Conservation (phyloP, 139 green algal genomes). For the Yamagishiella unicocca region DNA sequence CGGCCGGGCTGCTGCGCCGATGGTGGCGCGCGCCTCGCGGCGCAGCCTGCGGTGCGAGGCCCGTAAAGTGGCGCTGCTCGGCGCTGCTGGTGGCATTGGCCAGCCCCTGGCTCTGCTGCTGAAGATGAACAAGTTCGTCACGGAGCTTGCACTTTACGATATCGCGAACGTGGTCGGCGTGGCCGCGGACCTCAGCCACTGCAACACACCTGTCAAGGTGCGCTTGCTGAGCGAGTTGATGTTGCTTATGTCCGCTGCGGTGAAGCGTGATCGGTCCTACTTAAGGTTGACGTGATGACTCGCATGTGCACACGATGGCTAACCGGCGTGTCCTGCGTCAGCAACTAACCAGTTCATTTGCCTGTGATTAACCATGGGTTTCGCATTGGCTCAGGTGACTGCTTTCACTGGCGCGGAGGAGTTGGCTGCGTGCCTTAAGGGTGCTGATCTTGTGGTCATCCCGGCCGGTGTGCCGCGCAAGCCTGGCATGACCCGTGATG, state of each 20-base stretch:
- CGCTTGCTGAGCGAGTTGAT: not conserved
- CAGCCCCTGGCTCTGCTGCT: conserved; percentile 91
- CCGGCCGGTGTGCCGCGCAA: conserved; percentile 94
- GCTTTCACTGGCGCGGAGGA: conserved; percentile 82
- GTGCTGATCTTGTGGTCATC: conserved; percentile 92
- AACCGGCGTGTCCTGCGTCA: no score
- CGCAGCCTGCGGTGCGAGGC: conserved; percentile 31
- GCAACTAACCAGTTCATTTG: no score
- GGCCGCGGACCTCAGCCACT: conserved; percentile 94
- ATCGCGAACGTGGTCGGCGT: conserved; percentile 94
- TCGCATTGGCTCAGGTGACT: conserved; percentile 83
- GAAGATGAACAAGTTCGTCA: conserved; percentile 90
- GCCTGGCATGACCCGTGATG: conserved; percentile 99
- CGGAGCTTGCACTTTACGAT: conserved; percentile 97
- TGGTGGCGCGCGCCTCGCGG: conserved; percentile 12
- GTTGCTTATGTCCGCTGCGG: not conserved
- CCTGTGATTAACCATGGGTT: no score
- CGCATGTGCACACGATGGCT: no score
- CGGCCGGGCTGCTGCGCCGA: not conserved
- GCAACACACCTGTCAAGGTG: conserved; percentile 89
- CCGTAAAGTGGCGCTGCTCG: conserved; percentile 79
- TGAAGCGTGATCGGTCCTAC: not conserved
- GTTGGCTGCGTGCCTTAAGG: conserved; percentile 73
- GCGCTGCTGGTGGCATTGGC: conserved; percentile 89
- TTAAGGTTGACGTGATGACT: not conserved